phyloP scores from a whole-genome alignment of 768 basidiomycete genomes.

The Lactarius quietus region DNA sequence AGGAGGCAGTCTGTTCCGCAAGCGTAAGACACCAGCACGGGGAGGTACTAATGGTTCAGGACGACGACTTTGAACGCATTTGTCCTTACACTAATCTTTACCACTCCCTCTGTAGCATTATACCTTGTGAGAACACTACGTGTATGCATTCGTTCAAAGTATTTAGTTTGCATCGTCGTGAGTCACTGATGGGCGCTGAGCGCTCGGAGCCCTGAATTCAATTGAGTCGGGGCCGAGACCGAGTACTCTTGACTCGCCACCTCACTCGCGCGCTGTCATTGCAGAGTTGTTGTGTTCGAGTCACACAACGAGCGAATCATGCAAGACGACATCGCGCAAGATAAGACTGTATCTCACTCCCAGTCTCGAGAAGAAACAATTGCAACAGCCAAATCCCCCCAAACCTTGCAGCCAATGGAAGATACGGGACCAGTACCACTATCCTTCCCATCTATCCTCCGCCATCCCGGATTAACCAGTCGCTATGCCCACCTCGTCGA shows the following conservation, averaged over 20 bases:
- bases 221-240: not conserved
- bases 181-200: no score
- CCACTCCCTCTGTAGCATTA: not conserved
- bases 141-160: not conserved
- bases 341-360: no score
- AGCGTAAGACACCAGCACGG: slow-evolving; percentile 21
- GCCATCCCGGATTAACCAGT: slow-evolving; percentile 51
- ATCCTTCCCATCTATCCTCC: slow-evolving; percentile 70
- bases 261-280: not conserved
- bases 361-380: not conserved
- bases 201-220: not conserved
- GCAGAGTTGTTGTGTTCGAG: not conserved
- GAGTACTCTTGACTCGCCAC: slow-evolving; percentile 8
- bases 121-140: not conserved
- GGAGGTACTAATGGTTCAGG: slow-evolving; percentile 19
- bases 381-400: not conserved
- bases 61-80: slow-evolving; percentile 21
- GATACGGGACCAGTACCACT: slow-evolving; percentile 44
- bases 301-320: not conserved
- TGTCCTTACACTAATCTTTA: not conserved
- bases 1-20: slow-evolving; percentile 22
- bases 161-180: not conserved
- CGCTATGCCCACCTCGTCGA: slow-evolving; percentile 51
- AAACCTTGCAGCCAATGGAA: not conserved
- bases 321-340: not conserved